Conservation (phyloP, 345 rosid genomes). For the Hevea brasiliensis region DNA sequence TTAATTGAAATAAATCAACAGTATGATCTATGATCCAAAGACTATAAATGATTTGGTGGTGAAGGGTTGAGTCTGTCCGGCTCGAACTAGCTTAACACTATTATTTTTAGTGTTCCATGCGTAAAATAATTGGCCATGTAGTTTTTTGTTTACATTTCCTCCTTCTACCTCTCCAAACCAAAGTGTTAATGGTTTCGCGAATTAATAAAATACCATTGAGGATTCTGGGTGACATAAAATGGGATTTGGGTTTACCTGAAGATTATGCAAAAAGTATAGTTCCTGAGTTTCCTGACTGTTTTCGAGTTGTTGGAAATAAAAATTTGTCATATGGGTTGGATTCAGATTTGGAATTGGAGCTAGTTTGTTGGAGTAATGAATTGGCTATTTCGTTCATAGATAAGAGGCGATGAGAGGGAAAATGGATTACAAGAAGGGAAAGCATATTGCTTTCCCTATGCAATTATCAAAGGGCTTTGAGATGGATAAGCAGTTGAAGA, state of each 20-base stretch:
- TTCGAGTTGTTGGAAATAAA: slow-evolving; percentile 42
- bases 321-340: slow-evolving; percentile 1
- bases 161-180: too few species aligned
- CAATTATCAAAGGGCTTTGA: slow-evolving; percentile 61
- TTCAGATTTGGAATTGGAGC: slow-evolving; percentile 43
- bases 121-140: too few species aligned
- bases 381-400: slow-evolving; percentile 61
- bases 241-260: slow-evolving; percentile 85
- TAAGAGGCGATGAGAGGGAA: slow-evolving; percentile 40
- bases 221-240: slow-evolving; percentile 58
- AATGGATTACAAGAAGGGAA: slow-evolving; percentile 41
- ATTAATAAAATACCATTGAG: slow-evolving; percentile 56
- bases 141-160: too few species aligned
- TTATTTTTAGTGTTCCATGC: too few species aligned
- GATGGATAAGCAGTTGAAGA: slow-evolving; percentile 75
- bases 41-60: too few species aligned
- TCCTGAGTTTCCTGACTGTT: slow-evolving; percentile 83
- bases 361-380: slow-evolving; percentile 82
- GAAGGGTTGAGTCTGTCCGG: too few species aligned
- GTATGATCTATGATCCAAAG: too few species aligned
- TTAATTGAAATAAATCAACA: too few species aligned
- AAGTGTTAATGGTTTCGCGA: slow-evolving; percentile 67
- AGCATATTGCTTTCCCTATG: slow-evolving; percentile 54
- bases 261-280: slow-evolving; percentile 51
- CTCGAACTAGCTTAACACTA: too few species aligned